These are phyloP conservation scores for Mycena crocata DNA, from an alignment of 768 basidiomycete species.

Conservation along the genomic window DNA sequence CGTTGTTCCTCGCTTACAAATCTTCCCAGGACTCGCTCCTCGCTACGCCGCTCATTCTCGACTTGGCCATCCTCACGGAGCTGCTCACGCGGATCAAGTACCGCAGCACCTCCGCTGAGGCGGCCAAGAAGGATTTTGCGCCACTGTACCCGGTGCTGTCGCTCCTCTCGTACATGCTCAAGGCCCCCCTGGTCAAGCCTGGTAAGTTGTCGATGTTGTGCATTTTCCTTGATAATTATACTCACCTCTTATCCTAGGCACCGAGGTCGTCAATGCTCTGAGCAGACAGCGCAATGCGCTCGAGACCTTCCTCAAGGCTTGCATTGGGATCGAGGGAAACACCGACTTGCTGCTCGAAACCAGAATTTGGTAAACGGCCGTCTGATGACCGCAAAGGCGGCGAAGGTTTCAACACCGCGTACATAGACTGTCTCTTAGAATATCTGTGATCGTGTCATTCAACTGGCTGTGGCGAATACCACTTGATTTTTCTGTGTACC, in stretches of 20 bases:
- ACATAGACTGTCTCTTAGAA: neutral
- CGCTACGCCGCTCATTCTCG: slow-evolving; percentile 95
- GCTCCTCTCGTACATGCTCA: slow-evolving; percentile 96
- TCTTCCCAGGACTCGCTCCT: slow-evolving; percentile 85
- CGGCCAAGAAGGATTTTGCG: slow-evolving; percentile 70
- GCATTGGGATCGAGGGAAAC: slow-evolving; percentile 86
- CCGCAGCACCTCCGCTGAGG: slow-evolving; percentile 62
- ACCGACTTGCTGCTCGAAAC: slow-evolving; percentile 89
- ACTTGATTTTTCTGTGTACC: too few relatives aligned
- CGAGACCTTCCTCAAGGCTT: slow-evolving; percentile 94
- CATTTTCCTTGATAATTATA: neutral
- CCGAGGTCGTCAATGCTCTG: slow-evolving; percentile 94
- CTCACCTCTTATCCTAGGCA: slow-evolving; percentile 54
- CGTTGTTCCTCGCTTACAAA: slow-evolving; percentile 15
- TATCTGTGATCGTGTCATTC: slow-evolving; percentile 26
- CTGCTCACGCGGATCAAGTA: slow-evolving; percentile 94
- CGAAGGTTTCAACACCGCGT: slow-evolving; percentile 35
- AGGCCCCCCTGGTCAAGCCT: slow-evolving; percentile 97
- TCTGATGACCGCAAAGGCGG: neutral
- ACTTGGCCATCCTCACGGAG: slow-evolving; percentile 93
- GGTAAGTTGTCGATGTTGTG: slow-evolving; percentile 51
- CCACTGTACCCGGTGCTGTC: slow-evolving; percentile 93
- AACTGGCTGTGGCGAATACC: too few relatives aligned
- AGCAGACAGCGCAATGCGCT: slow-evolving; percentile 95
- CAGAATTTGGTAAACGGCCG: slow-evolving; percentile 80